Conservation (phyloP, 2,329 filamentous ascomycete species). For the Xylaria hypoxylon region DNA sequence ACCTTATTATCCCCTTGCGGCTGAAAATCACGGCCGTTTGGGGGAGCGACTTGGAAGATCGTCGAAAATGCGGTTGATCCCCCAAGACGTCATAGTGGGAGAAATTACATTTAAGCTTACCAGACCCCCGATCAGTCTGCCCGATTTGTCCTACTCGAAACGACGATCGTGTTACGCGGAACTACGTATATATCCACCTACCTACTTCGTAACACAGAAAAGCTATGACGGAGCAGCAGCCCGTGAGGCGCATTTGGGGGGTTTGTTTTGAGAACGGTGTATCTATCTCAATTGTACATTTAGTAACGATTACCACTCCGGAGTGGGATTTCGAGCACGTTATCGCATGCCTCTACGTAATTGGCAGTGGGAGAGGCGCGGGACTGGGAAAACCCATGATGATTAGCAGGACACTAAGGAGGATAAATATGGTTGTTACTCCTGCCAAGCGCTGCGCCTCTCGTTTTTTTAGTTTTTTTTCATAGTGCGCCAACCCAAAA, state of each 20-base stretch:
- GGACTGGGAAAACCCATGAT: constrained; percentile 1
- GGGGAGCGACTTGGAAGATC: neutral
- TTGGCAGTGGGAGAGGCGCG: constrained; percentile 9
- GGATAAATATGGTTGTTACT: constrained; percentile 11
- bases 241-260: neutral
- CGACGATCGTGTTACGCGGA: constrained; percentile 2
- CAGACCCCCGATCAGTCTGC: too few species aligned
- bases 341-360: constrained; percentile 16
- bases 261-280: neutral
- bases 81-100: constrained; percentile 23
- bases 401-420: neutral
- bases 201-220: neutral
- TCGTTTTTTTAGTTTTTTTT: too few species aligned
- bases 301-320: neutral
- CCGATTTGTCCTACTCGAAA: constrained; percentile 15
- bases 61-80: neutral
- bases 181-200: neutral
- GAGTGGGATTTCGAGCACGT: constrained; percentile 21
- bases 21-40: constrained; percentile 24
- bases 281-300: too few species aligned
- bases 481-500: constrained; percentile 4
- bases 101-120: constrained; percentile 31
- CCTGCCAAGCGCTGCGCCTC: constrained; percentile 23
- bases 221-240: neutral
- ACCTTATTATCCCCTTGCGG: constrained; percentile 22